Evolutionary conservation across 495 filamentous ascomycete genomes (phyloP).

Genomic region (Beverwykella pulmonaria): DNA sequence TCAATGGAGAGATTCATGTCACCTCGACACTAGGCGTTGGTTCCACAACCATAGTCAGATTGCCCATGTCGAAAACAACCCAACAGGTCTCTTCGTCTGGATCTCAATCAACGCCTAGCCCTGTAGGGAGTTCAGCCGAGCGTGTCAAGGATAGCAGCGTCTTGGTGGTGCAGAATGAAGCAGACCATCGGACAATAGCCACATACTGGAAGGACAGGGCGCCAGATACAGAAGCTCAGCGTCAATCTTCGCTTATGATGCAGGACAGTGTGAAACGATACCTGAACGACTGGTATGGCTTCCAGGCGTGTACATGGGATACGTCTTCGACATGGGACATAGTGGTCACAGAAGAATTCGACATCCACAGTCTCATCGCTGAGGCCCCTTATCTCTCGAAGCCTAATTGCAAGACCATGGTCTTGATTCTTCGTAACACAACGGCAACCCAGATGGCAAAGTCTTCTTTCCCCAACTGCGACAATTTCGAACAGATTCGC

Average conservation of each 20-base stretch:
- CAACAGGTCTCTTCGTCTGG: not conserved
- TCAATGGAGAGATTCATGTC: constrained; percentile 20
- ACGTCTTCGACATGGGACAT: not conserved
- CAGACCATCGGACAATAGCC: not conserved
- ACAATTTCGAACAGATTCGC: constrained; percentile 9
- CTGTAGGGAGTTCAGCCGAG: not conserved
- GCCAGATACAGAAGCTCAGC: not conserved
- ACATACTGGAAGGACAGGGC: not conserved
- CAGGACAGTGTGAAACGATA: not conserved
- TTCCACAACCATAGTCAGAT: constrained; percentile 10
- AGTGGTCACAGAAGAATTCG: not conserved
- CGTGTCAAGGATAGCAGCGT: constrained; percentile 8
- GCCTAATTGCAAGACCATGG: not conserved
- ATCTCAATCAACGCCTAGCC: not conserved
- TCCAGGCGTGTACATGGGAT: not conserved
- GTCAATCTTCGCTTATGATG: not conserved
- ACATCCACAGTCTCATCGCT: not conserved
- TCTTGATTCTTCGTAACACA: constrained; percentile 5
- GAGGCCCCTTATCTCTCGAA: not conserved
- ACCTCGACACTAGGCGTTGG: not conserved
- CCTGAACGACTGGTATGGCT: constrained; percentile 8
- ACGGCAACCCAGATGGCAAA: not conserved
- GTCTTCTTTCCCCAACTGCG: not conserved
- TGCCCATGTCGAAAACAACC: constrained; percentile 1
- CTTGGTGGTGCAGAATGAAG: not conserved